Evolutionary conservation across 768 basidiomycete genomes (phyloP), one percentile per base, ranked within the genome.

Genomic region (Naganishia onofrii): DNA sequence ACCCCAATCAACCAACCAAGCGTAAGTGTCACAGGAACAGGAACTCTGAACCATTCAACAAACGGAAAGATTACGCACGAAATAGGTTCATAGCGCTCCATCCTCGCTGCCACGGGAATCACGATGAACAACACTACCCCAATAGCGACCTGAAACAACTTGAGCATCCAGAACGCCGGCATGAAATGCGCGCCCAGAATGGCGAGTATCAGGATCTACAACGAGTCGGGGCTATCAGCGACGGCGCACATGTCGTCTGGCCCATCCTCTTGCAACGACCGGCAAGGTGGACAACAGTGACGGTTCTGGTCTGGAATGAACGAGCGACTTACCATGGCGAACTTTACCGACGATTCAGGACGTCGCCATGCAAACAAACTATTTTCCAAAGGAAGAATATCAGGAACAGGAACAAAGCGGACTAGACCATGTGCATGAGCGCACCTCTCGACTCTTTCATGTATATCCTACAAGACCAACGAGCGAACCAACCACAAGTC

Each of bases 381-480:
- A 31, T 36, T n/a, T n/a, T 51, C n/a, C 29, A 44, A 28, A 46
- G 28, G 38, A 26, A 26, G 3, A 15, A 31, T 34, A 34, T 26
- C 34, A 23, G 21, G 21, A 12, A 26, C 1, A n/a, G 1, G n/a
- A 15, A 15, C 3, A 8, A 58, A 28, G 8, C 21, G 54, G 29
- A n/a, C 4, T 17, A 19, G 51, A 23, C 46, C 46, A 26, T 8
- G 19, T 2, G 32, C 10, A 21, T 36, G 28, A 17, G 36, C 73
- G 17, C 48, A 74, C 73, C 72, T 74, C 48, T 71, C 68, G 15
- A 74, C 58, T 32, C 72, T 70, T 34, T 74, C 73, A 46, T 71
- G 71, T 0, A 71, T 55, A 53, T 74, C 73, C 73, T 74, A n/a
- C 34, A n/a, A n/a, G n/a, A n/a, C n/a, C n/a, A n/a, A n/a, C n/a